Base-by-base conservation (phyloP, 2,329 filamentous ascomycete species). In the Claviceps africana region DNA sequence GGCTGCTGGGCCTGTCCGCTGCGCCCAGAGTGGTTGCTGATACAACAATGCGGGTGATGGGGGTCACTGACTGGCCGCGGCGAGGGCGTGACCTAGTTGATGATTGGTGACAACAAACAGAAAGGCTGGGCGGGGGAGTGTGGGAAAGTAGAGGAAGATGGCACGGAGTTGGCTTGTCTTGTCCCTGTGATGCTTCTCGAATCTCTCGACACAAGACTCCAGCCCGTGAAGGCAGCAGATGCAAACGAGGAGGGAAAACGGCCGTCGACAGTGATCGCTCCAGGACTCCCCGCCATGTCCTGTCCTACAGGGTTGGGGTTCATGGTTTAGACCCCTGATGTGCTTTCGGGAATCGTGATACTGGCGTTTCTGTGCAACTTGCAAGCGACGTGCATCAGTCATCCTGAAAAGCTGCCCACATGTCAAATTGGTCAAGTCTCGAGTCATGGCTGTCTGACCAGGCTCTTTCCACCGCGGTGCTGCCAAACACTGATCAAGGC, bases 21-120 rank as follows among this genome's bases (percentile, higher is more conserved):
- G 51, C 39, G 33, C 13, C 9, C 21, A 28, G 33, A 52, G 51
- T 52, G 51, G 46, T 52, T 45, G 51, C 51, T 45, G 39, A 45
- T 53, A 50, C 48, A 48, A 50, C 51, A 48, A 51, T 48, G 52
- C 52, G 44, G 21, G 52, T 51, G 44, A 51, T 25, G 30, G n/a
- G 30, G 28, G 30, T 21, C 22, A 19, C 46, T 49, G 28, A 19
- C 30, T 37, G 46, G 28, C 22, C 44, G 22, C 37, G 28, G 17
- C 37, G 21, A 22, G 33, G 31, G 7, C 21, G 28, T 44, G n/a
- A 4, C 40, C 21, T 25, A 31, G 10, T 19, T 22, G 33, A 13
- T 40, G 15, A 46, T 47, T 47, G 43, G 44, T 19, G 44, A 37
- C 43, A 50, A 50, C 13, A 50, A 53, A 45, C 19, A 48, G 31